A percentile compares a stretch with the other conserved stretches of the same genome.
Conservation (phyloP, 2,329 filamentous ascomycete genomes). For the Arthrobotrys iridis region DNA sequence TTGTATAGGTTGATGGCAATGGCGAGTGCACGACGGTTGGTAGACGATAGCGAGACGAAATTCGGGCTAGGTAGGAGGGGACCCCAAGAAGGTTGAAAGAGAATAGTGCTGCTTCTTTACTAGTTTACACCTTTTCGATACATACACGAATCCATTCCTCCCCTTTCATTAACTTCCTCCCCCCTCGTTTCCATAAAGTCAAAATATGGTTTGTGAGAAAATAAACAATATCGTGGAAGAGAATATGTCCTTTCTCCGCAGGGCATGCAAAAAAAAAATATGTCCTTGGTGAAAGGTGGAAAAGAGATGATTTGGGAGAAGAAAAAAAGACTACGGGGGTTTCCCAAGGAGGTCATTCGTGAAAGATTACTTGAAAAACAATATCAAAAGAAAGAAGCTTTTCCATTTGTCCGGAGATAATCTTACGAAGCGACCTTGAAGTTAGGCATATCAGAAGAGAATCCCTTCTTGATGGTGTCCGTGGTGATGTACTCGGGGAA, state of each 20-base stretch:
- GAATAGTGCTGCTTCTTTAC: slow-evolving; percentile 31
- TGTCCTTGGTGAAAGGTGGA: slow-evolving; percentile 6
- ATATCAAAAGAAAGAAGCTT: slow-evolving; percentile 34
- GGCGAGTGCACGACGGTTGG: slow-evolving; percentile 3
- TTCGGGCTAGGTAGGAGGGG: background rate
- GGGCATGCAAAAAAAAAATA: slow-evolving; percentile 30
- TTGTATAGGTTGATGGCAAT: slow-evolving; percentile 6
- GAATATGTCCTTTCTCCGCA: slow-evolving; percentile 49
- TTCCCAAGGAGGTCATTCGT: slow-evolving; percentile 38
- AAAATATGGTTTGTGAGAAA: slow-evolving; percentile 47
- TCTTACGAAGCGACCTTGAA: slow-evolving; percentile 48
- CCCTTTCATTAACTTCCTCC: slow-evolving; percentile 23
- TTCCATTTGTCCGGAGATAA: slow-evolving; percentile 11
- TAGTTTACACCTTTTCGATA: slow-evolving; percentile 46
- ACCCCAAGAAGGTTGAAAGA: background rate
- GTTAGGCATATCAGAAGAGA: slow-evolving; percentile 9
- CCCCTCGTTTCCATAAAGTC: slow-evolving; percentile 25
- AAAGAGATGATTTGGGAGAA: slow-evolving; percentile 7
- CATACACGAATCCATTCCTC: slow-evolving; percentile 14
- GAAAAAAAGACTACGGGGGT: slow-evolving; percentile 7
- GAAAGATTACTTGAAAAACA: slow-evolving; percentile 30
- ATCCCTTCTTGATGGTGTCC: slow-evolving; percentile 41
- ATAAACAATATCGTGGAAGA: slow-evolving; percentile 51
- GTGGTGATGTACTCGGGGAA: slow-evolving; percentile 54
- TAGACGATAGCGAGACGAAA: slow-evolving; percentile 1